Base-by-base conservation (phyloP, 345 rosid genomes). In the Toxicodendron radicans region DNA sequence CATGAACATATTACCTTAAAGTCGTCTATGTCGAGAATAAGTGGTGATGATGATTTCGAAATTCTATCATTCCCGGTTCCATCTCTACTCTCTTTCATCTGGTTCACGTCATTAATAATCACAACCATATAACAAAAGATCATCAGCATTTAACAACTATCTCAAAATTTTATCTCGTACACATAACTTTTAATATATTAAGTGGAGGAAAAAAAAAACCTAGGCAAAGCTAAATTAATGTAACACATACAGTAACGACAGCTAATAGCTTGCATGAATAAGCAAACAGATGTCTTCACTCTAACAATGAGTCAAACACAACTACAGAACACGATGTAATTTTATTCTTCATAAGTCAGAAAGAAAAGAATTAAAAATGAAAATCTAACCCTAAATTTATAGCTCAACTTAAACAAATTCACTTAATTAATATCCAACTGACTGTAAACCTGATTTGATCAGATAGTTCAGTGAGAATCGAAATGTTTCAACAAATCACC, bases 21-120 rank as follows among this genome's bases (percentile, higher is more conserved):
- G 83, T 96, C 98, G 5, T 90, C 95, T 58, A 91, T 79, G 70
- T 93, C 95, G 59, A 96, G 89, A 84, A 96, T 93, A 76, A 96
- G 84, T 13, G 97, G 92, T 18, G 98, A 84, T 33, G 93, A 70
- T 49, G 96, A 75, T 83, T 85, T 90, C 49, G 89, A 65, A 73
- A 38, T 70, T 57, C 74, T 88, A 63, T 83, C 84, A 48, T 77
- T 73, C 81, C 70, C 74, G 72, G 56, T 62, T 79, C 88, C 88
- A 82, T 83, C 97, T 73, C 74, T 84, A 75, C 76, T 72, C 72
- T 83, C 87, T 75, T 78, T 85, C 99, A 95, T 95, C 93, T 92
- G 70, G 63, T 71, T 74, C 69, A 58, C 48, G 21, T 9, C 56
- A 70, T 54, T 53, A 64, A 74, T 53, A 64, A 73, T 68, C 58